A percentile compares a stretch with the other conserved stretches of the same genome.
Conservation (phyloP, 23 red algal genomes). For the Porphyridium purpureum region DNA sequence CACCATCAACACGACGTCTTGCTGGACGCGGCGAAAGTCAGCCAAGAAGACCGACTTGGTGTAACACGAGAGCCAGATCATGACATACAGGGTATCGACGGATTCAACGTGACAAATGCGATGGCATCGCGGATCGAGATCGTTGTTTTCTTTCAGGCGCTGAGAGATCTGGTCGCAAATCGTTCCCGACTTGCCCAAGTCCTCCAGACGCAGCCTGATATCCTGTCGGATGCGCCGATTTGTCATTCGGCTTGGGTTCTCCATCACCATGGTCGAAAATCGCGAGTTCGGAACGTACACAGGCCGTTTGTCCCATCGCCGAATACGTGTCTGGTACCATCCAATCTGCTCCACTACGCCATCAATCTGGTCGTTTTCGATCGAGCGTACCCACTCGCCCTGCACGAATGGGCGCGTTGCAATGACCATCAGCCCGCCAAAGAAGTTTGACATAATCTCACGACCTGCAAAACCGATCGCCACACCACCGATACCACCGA, state of each 20-base stretch:
- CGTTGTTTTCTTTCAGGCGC: constrained; percentile 37
- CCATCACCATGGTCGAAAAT: constrained; percentile 94
- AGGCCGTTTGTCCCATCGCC: constrained; percentile 97
- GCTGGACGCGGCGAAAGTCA: constrained; percentile 70
- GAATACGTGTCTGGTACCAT: constrained; percentile 83
- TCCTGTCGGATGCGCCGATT: constrained; percentile 92
- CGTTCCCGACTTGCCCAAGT: constrained; percentile 46
- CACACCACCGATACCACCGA: constrained; percentile 99
- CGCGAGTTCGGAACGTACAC: constrained; percentile 98
- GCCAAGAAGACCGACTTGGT: constrained; percentile 93
- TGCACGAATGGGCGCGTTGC: constrained; percentile 80
- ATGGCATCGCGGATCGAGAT: constrained; percentile 85
- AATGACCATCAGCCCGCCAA: constrained; percentile 97
- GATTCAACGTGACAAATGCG: constrained; percentile 77
- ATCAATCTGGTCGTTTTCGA: constrained; percentile 77
- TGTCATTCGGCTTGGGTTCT: constrained; percentile 96
- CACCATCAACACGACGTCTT: constrained; percentile 70
- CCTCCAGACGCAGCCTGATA: constrained; percentile 64
- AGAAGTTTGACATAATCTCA: constrained; percentile 98
- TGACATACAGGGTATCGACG: constrained; percentile 60
- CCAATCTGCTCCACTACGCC: constrained; percentile 97
- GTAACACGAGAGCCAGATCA: constrained; percentile 94
- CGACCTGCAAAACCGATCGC: constrained; percentile 99
- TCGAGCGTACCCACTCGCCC: constrained; percentile 93
- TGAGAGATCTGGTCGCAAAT: constrained; percentile 42